A percentile compares a stretch with the other conserved stretches of the same genome.
phyloP scores from a whole-genome alignment of 352 stramenopile species.

The Pythium monospermum region DNA sequence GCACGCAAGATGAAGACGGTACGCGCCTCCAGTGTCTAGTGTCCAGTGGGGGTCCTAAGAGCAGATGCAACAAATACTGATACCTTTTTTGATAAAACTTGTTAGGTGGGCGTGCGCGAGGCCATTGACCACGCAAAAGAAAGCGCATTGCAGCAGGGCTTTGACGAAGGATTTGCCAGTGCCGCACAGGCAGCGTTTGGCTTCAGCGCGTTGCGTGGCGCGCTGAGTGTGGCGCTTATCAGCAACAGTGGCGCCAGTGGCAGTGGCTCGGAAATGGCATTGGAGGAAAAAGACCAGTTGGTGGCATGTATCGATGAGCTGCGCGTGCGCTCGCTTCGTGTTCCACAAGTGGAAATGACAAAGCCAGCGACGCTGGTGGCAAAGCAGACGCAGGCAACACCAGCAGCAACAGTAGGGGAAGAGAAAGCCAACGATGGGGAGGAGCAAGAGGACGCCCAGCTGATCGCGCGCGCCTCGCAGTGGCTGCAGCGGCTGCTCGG shows the following conservation, averaged over 20 bases:
- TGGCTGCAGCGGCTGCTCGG: background rate
- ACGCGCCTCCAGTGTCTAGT: constrained; percentile 3
- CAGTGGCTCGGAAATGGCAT: too few species aligned
- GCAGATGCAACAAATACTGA: background rate
- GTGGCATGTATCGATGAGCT: constrained; percentile 6
- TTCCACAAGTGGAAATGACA: constrained; percentile 6
- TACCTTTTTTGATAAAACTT: background rate
- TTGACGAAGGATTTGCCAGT: constrained; percentile 46
- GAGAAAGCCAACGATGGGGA: background rate
- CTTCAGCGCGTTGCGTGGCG: constrained; percentile 44
- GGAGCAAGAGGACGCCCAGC: background rate
- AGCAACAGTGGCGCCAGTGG: too few species aligned
- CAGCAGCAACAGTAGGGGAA: background rate
- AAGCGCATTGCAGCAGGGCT: constrained; percentile 61
- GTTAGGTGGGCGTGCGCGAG: constrained; percentile 58
- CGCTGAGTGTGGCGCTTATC: constrained; percentile 27
- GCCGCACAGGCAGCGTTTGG: constrained; percentile 34
- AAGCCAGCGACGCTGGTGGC: constrained; percentile 10
- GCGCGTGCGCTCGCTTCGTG: constrained; percentile 6
- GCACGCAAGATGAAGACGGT: constrained; percentile 63
- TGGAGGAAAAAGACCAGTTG: background rate
- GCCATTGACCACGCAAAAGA: constrained; percentile 71
- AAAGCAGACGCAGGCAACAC: constrained; percentile 1
- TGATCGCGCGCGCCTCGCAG: background rate
- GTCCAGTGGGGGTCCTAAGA: background rate